Percentiles rank a stretch among this genome's conserved stretches.
Conservation (phyloP, 306 rosid species). For the Casuarina equisetifolia region DNA sequence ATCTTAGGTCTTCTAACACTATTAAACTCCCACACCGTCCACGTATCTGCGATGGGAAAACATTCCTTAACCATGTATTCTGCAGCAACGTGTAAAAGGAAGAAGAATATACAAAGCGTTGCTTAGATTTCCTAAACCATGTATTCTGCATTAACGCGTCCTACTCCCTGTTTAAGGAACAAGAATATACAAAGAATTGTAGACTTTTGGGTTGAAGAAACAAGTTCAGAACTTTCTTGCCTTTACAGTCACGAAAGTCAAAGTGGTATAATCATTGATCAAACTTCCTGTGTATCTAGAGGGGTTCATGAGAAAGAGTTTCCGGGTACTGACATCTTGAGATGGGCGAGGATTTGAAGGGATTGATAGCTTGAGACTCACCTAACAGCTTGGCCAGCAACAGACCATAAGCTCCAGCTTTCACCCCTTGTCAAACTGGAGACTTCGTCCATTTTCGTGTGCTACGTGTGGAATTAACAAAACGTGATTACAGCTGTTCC, state of each 20-base stretch:
- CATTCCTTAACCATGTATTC: constrained; percentile 20
- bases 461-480: constrained; percentile 22
- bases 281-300: constrained; percentile 23
- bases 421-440: no score
- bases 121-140: constrained; percentile 13
- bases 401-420: no score
- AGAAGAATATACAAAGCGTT: background rate
- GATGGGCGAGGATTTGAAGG: no score
- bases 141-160: constrained; percentile 27
- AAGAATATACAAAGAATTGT: background rate
- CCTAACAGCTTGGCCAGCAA: no score
- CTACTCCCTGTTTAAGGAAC: constrained; percentile 5
- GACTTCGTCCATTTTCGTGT: no score
- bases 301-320: constrained; percentile 5
- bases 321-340: no score
- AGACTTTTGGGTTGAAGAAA: background rate
- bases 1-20: no score
- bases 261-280: background rate
- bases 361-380: no score
- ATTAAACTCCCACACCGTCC: background rate
- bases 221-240: background rate
- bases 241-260: constrained; percentile 20
- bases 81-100: constrained; percentile 27
- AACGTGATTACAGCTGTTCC: constrained; percentile 21
- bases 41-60: constrained; percentile 16